phyloP scores from a whole-genome alignment of 148 eudicot genomes.

The Chenopodium berlandieri region DNA sequence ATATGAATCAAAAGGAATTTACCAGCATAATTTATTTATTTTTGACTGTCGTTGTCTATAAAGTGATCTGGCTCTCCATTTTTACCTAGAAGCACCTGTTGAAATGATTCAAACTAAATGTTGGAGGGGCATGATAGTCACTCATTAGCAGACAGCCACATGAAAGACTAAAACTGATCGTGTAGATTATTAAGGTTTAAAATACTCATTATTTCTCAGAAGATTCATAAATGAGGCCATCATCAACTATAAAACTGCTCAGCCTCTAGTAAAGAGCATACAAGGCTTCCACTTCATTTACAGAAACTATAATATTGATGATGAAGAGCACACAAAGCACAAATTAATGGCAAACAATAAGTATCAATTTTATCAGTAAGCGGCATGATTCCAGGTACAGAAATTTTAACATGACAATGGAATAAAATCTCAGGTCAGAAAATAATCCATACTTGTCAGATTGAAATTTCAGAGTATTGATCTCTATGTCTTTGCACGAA shows the following conservation, averaged over 20 bases:
- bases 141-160: background rate
- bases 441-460: background rate
- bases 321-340: background rate
- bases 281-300: slow-evolving; percentile 41
- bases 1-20: background rate
- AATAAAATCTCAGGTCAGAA: background rate
- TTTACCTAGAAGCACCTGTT: slow-evolving; percentile 31
- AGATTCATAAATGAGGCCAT: slow-evolving; percentile 34
- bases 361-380: background rate
- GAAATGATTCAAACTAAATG: slow-evolving; percentile 20
- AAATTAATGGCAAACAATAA: background rate
- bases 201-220: background rate
- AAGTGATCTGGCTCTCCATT: slow-evolving; percentile 33
- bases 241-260: slow-evolving; percentile 35
- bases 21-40: background rate
- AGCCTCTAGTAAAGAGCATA: slow-evolving; percentile 28
- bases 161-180: background rate
- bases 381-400: background rate
- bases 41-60: slow-evolving; percentile 19
- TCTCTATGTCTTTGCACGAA: background rate
- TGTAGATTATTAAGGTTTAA: background rate
- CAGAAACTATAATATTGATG: slow-evolving; percentile 24
- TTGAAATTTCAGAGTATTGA: background rate
- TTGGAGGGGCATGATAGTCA: background rate
- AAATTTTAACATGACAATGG: background rate